Conservation (phyloP, 108 stramenopile species). For the Chaetoceros tenuissimus region DNA sequence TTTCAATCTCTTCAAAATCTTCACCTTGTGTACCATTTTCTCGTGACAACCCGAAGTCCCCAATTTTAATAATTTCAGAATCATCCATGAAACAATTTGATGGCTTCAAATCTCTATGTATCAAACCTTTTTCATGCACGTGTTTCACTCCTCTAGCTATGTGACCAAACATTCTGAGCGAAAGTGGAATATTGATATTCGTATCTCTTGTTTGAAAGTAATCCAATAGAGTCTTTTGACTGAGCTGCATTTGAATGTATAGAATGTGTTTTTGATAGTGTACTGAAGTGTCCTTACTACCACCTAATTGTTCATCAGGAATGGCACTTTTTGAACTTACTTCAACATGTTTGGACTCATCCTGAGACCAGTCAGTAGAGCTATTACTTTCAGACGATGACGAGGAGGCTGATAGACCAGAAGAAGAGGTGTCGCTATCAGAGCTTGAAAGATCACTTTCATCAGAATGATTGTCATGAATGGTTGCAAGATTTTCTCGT, state of each 20-base stretch:
- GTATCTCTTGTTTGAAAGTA: not conserved
- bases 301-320: not conserved
- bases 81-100: constrained; percentile 27
- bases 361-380: not conserved
- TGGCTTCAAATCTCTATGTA: constrained; percentile 50
- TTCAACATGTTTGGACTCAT: not conserved
- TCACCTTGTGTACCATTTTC: not conserved
- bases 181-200: not conserved
- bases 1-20: not conserved
- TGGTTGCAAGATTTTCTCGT: not conserved
- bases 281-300: not conserved
- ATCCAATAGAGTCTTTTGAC: constrained; percentile 60
- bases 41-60: constrained; percentile 28
- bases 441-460: not conserved
- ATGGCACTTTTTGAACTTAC: not conserved
- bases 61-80: constrained; percentile 26
- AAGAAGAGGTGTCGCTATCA: not conserved
- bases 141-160: constrained; percentile 53
- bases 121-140: constrained; percentile 71
- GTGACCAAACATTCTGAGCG: constrained; percentile 14
- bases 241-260: constrained; percentile 96
- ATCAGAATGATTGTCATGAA: not conserved
- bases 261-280: constrained; percentile 44
- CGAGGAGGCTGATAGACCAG: too few relatives aligned
- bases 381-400: not conserved